Conservation (phyloP, 257 asterid genomes). For the Nicotiana knightiana region DNA sequence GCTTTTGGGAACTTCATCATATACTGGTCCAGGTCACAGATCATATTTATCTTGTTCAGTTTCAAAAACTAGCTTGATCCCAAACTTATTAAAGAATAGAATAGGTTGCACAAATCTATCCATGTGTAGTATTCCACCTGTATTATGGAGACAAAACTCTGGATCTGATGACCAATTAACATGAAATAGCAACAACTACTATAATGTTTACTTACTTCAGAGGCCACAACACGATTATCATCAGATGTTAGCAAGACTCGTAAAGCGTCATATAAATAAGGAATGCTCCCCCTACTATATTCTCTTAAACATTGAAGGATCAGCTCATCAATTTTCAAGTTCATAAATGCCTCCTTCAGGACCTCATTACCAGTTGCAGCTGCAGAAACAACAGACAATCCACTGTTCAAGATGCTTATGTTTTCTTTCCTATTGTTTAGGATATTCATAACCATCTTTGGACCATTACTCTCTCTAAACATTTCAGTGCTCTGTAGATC, state of each 20-base stretch:
- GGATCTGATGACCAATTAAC: conserved; percentile 5
- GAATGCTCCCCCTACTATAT: conserved; percentile 47
- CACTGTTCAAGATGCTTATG: conserved; percentile 49
- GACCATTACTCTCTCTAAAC: conserved; percentile 64
- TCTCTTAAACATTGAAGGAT: conserved; percentile 54
- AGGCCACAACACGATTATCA: conserved; percentile 85
- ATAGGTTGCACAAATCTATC: not conserved
- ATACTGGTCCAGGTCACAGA: not conserved
- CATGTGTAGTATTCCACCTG: not conserved
- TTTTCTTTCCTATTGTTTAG: conserved; percentile 43
- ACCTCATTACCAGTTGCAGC: conserved; percentile 94
- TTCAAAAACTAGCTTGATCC: not conserved
- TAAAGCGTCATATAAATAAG: conserved; percentile 67
- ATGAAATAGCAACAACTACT: not conserved
- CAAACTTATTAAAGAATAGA: not conserved
- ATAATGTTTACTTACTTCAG: conserved; percentile 56
- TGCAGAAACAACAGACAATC: conserved; percentile 75
- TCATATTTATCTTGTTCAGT: not conserved
- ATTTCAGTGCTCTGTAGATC: conserved; percentile 79
- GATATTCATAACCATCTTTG: conserved; percentile 49
- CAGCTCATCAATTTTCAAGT: conserved; percentile 69
- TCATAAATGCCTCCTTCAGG: conserved; percentile 79
- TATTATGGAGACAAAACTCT: not conserved
- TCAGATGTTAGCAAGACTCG: conserved; percentile 74
- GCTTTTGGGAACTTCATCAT: not conserved